Evolutionary conservation across 148 eudicot genomes (phyloP), one percentile per base, ranked within the genome.

Genomic region (Amaranthus palmeri): DNA sequence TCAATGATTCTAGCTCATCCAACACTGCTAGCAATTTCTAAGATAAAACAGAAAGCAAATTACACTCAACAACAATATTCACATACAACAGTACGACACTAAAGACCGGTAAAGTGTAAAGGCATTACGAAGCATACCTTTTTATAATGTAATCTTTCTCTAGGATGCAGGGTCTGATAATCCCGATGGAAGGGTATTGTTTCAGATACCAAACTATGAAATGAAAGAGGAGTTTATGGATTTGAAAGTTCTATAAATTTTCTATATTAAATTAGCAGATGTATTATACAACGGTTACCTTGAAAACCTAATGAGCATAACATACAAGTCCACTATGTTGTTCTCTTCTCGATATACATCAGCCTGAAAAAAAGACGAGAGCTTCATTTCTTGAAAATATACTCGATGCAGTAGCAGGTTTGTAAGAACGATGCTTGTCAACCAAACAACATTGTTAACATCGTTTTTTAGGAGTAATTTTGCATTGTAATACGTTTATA

Each of bases 181-280:
- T 93, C 98, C 75, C 88, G 91, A 86, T 93, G 98, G 78, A 47
- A 80, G 63, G 91, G 97, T 79, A 93, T 93, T 5, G 98, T 91
- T 83, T 93, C 98, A 58, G 89, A 84, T 74, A 93, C 91, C 92
- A 93, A 87, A 82, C 98, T 93, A 83, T 74, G 52, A 70, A 73
- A 74, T 49, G 11, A 66, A 76, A 50, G 74, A 65, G 61, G 66
- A 77, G 80, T 68, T 75, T 18, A 74, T 57, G 48, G 11, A 70
- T 70, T 52, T 52, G 15, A 10, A 75, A 17, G 41, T 71, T 63
- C 69, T 58, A 56, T 54, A 58, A 43, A 50, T 11, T 53, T 25
- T 70, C 45, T n/a, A 73, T 45, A 52, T 58, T 54, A 74, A 74
- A 48, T 15, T 74, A 52, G 62, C 69, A 74, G 54, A 50, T 53